Percentiles rank a stretch among this genome's conserved stretches.
phyloP scores from a whole-genome alignment of 306 rosid species.

The Rosa lucieae region DNA sequence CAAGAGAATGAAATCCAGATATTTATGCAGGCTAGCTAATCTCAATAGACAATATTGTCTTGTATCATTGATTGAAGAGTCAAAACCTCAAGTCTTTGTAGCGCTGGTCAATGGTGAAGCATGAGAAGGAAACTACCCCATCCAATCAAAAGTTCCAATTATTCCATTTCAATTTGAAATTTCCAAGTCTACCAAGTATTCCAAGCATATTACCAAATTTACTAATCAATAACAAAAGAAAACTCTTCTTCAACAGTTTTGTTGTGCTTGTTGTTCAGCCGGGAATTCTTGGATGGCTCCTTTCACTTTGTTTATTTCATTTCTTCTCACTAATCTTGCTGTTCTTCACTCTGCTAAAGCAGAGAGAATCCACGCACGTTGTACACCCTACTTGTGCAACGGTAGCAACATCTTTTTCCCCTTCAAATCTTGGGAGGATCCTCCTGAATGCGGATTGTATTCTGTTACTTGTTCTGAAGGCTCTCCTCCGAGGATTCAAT shows the following conservation, averaged over 20 bases:
- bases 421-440: accelerated
- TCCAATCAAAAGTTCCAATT: neutral
- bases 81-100: neutral
- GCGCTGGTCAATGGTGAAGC: neutral
- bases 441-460: neutral
- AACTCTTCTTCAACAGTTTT: neutral
- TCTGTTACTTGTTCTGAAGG: neutral
- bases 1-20: neutral
- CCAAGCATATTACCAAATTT: too few species aligned
- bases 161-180: neutral
- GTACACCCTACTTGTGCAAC: neutral
- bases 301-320: neutral
- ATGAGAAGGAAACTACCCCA: neutral
- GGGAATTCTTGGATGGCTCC: slow-evolving; percentile 13
- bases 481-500: neutral
- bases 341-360: slow-evolving; percentile 1
- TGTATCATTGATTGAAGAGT: neutral
- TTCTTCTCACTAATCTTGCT: slow-evolving; percentile 19
- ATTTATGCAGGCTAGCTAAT: neutral
- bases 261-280: neutral
- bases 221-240: neutral
- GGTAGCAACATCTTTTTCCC: accelerated
- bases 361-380: neutral
- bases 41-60: neutral
- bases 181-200: too few species aligned